Conservation (phyloP, 208 protist species). For the Wallacemonas sp. region DNA sequence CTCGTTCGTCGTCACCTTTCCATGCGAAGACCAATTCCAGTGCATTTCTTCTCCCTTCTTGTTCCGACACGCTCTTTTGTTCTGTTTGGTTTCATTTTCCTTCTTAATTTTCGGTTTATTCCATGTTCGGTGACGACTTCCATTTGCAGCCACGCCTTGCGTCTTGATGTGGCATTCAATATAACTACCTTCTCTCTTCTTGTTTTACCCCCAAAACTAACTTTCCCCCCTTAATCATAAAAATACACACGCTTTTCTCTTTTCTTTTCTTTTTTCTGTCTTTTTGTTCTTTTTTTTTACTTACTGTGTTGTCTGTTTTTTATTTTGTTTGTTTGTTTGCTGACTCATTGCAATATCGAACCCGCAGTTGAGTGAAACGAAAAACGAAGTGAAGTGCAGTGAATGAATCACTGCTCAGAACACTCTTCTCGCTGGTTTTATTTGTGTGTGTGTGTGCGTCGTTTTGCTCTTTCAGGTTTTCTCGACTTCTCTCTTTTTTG, state of each 20-base stretch:
- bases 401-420: too few species aligned
- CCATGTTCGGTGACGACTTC: not conserved
- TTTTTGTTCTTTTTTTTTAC: constrained; percentile 11
- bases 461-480: not conserved
- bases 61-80: constrained; percentile 19
- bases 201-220: constrained; percentile 4
- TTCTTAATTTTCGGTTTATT: constrained; percentile 14
- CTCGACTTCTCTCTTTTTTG: not conserved
- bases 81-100: not conserved
- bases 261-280: constrained; percentile 7
- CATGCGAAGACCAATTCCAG: too few species aligned
- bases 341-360: too few species aligned
- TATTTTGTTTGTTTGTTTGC: not conserved
- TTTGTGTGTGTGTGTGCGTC: not conserved
- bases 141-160: too few species aligned
- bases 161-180: too few species aligned
- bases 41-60: constrained; percentile 14
- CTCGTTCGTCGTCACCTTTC: too few species aligned
- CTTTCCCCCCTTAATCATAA: not conserved
- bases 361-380: too few species aligned
- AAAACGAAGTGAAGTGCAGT: too few species aligned
- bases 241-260: constrained; percentile 4
- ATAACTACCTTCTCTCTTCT: too few species aligned
- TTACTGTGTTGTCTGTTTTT: not conserved
- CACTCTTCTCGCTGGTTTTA: too few species aligned